Evolutionary conservation across 306 rosid species (phyloP).

Genomic region (Corylus avellana): DNA sequence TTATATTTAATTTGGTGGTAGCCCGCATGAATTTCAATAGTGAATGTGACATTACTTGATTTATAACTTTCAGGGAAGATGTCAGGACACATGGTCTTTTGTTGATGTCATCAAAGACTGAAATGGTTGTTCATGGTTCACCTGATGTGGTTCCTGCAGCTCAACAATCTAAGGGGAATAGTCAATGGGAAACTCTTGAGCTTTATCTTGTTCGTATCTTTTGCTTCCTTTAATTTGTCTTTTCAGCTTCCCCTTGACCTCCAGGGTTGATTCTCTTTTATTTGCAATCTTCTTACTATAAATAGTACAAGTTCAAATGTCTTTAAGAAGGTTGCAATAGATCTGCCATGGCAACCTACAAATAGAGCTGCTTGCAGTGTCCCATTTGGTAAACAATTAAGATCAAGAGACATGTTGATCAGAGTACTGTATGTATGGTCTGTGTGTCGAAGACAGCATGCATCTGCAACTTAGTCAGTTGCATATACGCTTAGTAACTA

Average conservation of each 20-base stretch:
- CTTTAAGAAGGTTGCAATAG: neutral
- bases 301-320: neutral
- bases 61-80: slow-evolving; percentile 44
- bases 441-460: neutral
- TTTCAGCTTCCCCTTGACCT: neutral
- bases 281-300: neutral
- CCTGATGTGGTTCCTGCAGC: slow-evolving; percentile 47
- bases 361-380: neutral
- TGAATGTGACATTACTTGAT: slow-evolving; percentile 19
- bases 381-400: neutral
- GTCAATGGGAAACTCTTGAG: slow-evolving; percentile 76
- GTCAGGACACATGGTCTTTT: slow-evolving; percentile 56
- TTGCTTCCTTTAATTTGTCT: neutral
- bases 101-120: slow-evolving; percentile 61
- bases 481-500: neutral
- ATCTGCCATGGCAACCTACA: neutral
- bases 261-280: neutral
- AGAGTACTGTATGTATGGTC: no score
- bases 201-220: slow-evolving; percentile 74
- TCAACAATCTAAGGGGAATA: slow-evolving; percentile 50
- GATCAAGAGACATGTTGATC: neutral
- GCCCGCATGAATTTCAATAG: slow-evolving; percentile 7
- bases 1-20: neutral
- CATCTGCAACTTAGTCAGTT: slow-evolving; percentile 14
- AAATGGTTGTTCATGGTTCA: slow-evolving; percentile 58